Conservation (phyloP, 176 grass and related monocot genomes). For the Musa troglodytarum region DNA sequence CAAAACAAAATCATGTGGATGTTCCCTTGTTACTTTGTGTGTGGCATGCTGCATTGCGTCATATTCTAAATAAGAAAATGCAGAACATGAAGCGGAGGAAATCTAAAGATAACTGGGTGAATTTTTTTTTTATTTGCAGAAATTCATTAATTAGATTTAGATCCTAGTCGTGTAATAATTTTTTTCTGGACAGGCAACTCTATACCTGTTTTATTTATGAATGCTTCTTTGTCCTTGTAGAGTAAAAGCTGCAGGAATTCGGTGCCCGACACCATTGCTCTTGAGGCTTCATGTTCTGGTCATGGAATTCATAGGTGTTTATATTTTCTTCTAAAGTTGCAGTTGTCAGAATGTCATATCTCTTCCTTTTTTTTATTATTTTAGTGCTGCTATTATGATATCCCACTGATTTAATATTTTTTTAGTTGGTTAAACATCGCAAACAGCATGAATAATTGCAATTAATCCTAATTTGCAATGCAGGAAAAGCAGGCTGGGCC, state of each 20-base stretch:
- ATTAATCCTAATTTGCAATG: constrained; percentile 20
- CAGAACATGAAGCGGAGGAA: not conserved
- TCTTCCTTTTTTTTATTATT: not conserved
- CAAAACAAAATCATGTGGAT: not conserved
- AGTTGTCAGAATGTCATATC: not conserved
- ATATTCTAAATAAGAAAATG: not conserved
- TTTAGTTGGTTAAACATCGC: not conserved
- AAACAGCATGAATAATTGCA: not conserved
- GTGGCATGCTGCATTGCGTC: not conserved
- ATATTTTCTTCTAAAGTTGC: not conserved
- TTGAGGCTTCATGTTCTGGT: constrained; percentile 90
- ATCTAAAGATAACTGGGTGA: not conserved
- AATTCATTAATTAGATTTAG: not conserved
- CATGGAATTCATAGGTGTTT: constrained; percentile 95
- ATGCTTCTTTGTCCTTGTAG: constrained; percentile 32
- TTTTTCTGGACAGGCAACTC: not conserved
- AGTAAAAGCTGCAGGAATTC: constrained; percentile 75
- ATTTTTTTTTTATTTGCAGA: not conserved
- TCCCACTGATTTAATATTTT: not conserved
- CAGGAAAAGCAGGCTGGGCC: constrained; percentile 72
- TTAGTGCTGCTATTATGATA: not conserved
- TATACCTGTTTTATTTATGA: not conserved
- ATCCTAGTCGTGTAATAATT: not conserved
- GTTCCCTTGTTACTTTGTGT: not conserved
- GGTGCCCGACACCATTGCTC: constrained; percentile 52